phyloP scores from a whole-genome alignment of 176 grass and related monocot genomes.

The Urochloa ruziziensis region DNA sequence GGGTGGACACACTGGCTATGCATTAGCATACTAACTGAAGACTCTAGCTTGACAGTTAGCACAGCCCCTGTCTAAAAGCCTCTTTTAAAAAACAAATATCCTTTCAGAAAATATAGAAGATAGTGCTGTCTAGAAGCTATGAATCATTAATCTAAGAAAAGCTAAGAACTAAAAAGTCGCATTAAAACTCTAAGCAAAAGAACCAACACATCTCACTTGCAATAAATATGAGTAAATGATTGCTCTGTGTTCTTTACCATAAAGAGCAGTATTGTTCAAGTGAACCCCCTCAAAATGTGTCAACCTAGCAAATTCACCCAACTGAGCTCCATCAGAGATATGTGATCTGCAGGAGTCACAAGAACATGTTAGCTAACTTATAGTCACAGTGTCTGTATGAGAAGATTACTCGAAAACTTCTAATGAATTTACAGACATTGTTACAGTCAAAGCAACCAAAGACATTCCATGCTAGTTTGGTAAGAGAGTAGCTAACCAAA shows the following conservation, averaged over 20 bases:
- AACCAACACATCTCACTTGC: constrained; percentile 31
- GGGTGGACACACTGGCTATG: neutral
- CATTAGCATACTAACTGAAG: neutral
- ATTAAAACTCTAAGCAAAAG: constrained; percentile 10
- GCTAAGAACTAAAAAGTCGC: neutral
- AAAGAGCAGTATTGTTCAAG: constrained; percentile 44
- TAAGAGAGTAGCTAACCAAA: neutral
- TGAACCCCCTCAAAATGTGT: constrained; percentile 44
- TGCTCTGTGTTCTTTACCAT: constrained; percentile 43
- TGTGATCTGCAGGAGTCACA: constrained; percentile 50
- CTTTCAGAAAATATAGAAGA: neutral
- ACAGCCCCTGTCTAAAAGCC: neutral
- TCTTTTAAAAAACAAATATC: neutral
- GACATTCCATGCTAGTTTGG: constrained; percentile 10
- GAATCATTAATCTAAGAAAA: neutral
- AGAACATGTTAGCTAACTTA: constrained; percentile 31
- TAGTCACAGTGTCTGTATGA: constrained; percentile 1
- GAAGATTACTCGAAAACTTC: constrained; percentile 18
- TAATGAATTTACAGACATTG: neutral
- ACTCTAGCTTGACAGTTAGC: constrained; percentile 28
- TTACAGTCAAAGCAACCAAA: constrained; percentile 26
- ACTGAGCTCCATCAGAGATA: constrained; percentile 50
- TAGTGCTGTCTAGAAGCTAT: constrained; percentile 1
- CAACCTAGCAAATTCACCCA: constrained; percentile 54
- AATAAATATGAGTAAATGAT: constrained; percentile 36